phyloP scores from a whole-genome alignment of 805 yeast genomes.

The Hagleromyces aurorensis region DNA sequence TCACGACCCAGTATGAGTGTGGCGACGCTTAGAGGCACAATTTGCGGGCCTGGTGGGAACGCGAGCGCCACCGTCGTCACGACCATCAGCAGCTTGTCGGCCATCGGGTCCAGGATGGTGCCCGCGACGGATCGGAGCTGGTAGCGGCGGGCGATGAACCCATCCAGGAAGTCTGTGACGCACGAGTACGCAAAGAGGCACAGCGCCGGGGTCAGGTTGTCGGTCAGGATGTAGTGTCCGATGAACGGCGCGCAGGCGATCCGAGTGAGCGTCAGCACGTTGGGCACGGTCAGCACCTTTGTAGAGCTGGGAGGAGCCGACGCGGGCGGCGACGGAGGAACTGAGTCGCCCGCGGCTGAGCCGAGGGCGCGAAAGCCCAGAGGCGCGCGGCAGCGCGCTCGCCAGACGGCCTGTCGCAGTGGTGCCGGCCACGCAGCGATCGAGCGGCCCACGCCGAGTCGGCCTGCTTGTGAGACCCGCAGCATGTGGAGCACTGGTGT shows the following conservation, averaged over 20 bases:
- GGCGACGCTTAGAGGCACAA: conserved; percentile 66
- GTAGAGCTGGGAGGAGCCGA: too few relatives aligned
- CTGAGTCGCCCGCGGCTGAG: too few relatives aligned
- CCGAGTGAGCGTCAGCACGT: conserved; percentile 72
- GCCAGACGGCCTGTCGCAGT: too few relatives aligned
- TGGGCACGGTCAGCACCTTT: conserved; percentile 77
- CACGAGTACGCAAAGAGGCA: conserved; percentile 77
- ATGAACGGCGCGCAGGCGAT: conserved; percentile 77
- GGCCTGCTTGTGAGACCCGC: too few relatives aligned
- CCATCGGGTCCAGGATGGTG: conserved; percentile 88
- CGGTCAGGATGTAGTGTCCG: conserved; percentile 66
- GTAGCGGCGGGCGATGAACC: conserved; percentile 77
- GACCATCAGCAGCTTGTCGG: conserved; percentile 87
- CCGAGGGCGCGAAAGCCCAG: too few relatives aligned
- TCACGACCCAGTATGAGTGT: conserved; percentile 78
- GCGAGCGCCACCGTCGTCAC: conserved; percentile 74
- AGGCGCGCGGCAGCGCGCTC: too few relatives aligned
- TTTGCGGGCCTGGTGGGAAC: conserved; percentile 38
- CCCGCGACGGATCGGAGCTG: conserved; percentile 78
- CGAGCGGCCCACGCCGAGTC: too few relatives aligned
- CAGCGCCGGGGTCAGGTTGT: conserved; percentile 57
- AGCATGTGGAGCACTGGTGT: too few relatives aligned
- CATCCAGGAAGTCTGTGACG: conserved; percentile 86
- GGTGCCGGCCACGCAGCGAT: too few relatives aligned
- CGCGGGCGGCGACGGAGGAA: too few relatives aligned